phyloP scores from a whole-genome alignment of 495 filamentous ascomycete species.

The Hamigera avellanea region DNA sequence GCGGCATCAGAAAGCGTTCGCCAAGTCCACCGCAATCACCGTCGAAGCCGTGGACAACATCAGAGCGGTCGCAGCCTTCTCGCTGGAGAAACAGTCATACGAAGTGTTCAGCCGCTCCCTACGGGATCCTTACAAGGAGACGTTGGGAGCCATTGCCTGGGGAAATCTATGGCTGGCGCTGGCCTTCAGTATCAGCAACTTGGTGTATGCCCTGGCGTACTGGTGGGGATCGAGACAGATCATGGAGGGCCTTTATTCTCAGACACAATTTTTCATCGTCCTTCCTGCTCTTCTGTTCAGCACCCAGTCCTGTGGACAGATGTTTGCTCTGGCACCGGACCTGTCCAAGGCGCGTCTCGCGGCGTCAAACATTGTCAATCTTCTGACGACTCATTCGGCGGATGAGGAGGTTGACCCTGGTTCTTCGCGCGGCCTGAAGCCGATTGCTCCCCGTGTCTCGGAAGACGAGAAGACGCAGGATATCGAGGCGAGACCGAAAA shows the following conservation, averaged over 20 bases:
- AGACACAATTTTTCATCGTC: conserved; percentile 56
- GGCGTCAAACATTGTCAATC: conserved; percentile 20
- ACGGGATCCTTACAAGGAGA: conserved; percentile 35
- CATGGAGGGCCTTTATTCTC: conserved; percentile 40
- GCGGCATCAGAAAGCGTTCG: conserved; percentile 43
- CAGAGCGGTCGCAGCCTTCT: conserved; percentile 42
- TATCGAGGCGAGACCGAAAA: conserved; percentile 10
- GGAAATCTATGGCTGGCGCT: conserved; percentile 27
- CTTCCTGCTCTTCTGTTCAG: conserved; percentile 45
- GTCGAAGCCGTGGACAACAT: conserved; percentile 41
- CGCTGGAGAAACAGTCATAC: conserved; percentile 30
- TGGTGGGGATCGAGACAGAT: conserved; percentile 55
- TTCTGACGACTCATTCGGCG: conserved; percentile 20
- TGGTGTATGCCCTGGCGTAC: conserved; percentile 54
- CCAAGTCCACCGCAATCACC: conserved; percentile 37
- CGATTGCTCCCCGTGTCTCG: conserved; percentile 3
- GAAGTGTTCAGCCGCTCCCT: conserved; percentile 26
- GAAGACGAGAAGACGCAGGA: conserved; percentile 15
- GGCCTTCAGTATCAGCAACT: conserved; percentile 32
- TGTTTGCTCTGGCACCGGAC: conserved; percentile 53
- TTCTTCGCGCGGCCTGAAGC: conserved; percentile 5
- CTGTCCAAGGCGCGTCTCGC: conserved; percentile 40
- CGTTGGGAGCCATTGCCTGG: conserved; percentile 28
- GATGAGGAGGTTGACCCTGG: conserved; percentile 15
- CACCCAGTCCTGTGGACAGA: conserved; percentile 52